These are phyloP conservation scores for Bryopsis sp. DNA, from an alignment of 139 green algal species.

Conservation along the genomic window DNA sequence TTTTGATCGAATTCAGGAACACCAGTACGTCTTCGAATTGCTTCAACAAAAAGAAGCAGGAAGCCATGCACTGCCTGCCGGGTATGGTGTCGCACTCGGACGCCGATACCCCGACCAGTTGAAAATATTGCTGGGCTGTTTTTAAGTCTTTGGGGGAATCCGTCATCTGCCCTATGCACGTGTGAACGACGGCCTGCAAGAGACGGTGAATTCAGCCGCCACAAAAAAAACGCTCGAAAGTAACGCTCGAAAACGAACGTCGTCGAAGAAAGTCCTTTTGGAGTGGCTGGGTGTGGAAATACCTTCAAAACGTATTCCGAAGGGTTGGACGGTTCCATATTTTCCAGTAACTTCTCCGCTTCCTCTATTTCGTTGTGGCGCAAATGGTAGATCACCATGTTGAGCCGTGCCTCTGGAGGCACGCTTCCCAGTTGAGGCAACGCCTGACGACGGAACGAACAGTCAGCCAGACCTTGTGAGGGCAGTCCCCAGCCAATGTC, in stretches of 20 bases:
- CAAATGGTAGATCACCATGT: slow-evolving; percentile 76
- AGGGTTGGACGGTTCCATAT: slow-evolving; percentile 61
- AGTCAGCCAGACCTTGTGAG: neutral
- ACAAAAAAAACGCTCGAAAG: slow-evolving; percentile 11
- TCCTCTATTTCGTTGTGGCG: slow-evolving; percentile 42
- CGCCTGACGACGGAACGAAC: slow-evolving; percentile 34
- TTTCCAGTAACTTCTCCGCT: slow-evolving; percentile 60
- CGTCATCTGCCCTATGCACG: slow-evolving; percentile 53
- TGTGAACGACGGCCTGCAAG: slow-evolving; percentile 56
- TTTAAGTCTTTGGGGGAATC: slow-evolving; percentile 53
- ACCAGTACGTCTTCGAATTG: slow-evolving; percentile 55
- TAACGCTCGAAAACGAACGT: neutral
- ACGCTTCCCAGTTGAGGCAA: slow-evolving; percentile 53
- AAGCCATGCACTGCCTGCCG: slow-evolving; percentile 76
- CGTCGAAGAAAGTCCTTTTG: neutral
- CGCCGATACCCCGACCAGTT: slow-evolving; percentile 54
- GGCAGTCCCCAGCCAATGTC: no score
- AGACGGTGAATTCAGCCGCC: neutral
- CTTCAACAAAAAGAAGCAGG: slow-evolving; percentile 70
- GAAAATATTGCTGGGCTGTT: slow-evolving; percentile 70
- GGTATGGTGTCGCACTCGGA: slow-evolving; percentile 80
- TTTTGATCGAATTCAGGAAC: neutral
- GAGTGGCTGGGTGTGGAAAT: neutral
- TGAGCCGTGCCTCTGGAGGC: slow-evolving; percentile 65
- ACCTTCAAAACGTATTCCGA: slow-evolving; percentile 80